Evolutionary conservation across 2,329 filamentous ascomycete genomes (phyloP).

Genomic region (Lasiodiplodia citricola): DNA sequence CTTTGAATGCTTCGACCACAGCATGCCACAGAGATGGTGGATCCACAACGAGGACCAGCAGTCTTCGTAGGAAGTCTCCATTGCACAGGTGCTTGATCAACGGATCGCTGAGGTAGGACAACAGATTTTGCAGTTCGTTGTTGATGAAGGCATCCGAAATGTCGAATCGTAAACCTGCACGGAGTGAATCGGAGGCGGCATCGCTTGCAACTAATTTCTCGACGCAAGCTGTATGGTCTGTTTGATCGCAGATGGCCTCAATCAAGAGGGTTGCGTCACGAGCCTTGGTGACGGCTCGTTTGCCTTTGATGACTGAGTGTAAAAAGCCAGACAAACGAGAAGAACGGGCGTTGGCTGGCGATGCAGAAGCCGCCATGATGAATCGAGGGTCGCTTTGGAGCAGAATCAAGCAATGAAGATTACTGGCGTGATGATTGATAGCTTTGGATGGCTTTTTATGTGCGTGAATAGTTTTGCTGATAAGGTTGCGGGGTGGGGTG

Average conservation of each 20-base stretch:
- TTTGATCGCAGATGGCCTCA: conserved; percentile 54
- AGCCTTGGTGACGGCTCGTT: conserved; percentile 44
- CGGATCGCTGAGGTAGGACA: conserved; percentile 49
- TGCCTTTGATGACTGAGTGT: conserved; percentile 45
- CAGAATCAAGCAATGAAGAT: too few species aligned
- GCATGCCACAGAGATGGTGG: conserved; percentile 63
- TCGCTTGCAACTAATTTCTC: conserved; percentile 38
- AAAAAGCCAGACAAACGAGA: conserved; percentile 48
- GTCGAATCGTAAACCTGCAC: conserved; percentile 51
- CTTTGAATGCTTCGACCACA: conserved; percentile 43
- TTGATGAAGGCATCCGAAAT: conserved; percentile 54
- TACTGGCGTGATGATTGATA: background rate
- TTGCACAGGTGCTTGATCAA: conserved; percentile 55
- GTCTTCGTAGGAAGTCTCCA: conserved; percentile 55
- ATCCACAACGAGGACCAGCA: conserved; percentile 55
- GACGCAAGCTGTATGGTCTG: conserved; percentile 48
- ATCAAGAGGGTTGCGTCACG: conserved; percentile 53
- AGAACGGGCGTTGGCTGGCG: conserved; percentile 31
- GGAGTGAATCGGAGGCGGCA: conserved; percentile 42
- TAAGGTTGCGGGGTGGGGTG: background rate
- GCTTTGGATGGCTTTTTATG: background rate
- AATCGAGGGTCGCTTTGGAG: background rate
- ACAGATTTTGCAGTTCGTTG: conserved; percentile 36
- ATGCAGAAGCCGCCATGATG: background rate
- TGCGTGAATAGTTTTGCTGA: too few species aligned